Base-by-base conservation (phyloP, 768 basidiomycete genomes). In the Lactarius tabidus region DNA sequence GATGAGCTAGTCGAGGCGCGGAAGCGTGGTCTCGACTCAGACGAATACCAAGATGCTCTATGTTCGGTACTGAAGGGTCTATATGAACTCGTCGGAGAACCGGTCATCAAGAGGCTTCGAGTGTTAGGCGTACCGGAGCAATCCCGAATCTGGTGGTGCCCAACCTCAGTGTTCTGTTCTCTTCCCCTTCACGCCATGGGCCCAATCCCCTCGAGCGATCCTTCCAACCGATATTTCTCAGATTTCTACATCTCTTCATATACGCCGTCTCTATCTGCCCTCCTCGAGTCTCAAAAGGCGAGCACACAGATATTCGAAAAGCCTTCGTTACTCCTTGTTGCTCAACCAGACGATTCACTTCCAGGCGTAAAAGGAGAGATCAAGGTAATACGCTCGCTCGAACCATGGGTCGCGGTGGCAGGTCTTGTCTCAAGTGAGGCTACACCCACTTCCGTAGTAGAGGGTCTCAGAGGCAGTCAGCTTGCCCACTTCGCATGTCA, bases 151-250 rank as follows among this genome's bases (percentile, higher is more conserved):
- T 62, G 53, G 60, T 62, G 29, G 59, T 43, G 43, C 20, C 43
- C 43, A n/a, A 43, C 43, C 43, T 43, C 43, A 10, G 43, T 60
- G 8, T 62, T 62, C 8, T 56, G 55, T n/a, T 57, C 26, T 15
- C 62, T 63, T n/a, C 62, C 62, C 12, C 56, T 57, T 0, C 62
- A 63, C 9, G 56, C 62, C 2, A 63, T 63, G 62, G 62, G 61
- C 4, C 61, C 61, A 23, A 29, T 63, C 28, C 51, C 61, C 3
- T 57, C 61, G 2, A 29, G 31, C 9, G 36, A 10, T 1, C n/a
- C 18, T 8, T 1, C 8, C 35, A 29, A 20, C 26, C 56, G 20
- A 10, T 59, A 64, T 43, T 64, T 64, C 63, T 59, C 48, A 3
- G 63, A 64, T 51, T 2, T 64, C 1, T 64, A 54, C 7, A 43